These are phyloP conservation scores for Leishmania turanica DNA, from an alignment of 208 protist genomes.

Conservation along the genomic window DNA sequence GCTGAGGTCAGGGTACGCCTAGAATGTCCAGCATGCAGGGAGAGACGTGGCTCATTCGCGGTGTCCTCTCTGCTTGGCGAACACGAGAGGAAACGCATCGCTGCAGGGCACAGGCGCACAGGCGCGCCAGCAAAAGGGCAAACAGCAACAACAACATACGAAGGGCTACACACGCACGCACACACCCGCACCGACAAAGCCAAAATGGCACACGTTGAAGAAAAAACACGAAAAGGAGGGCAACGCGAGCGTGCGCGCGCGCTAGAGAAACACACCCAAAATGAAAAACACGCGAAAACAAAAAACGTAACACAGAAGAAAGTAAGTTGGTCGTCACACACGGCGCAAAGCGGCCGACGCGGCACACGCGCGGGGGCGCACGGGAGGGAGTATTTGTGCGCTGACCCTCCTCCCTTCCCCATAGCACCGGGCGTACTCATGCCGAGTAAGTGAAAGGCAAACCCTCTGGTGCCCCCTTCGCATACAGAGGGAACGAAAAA, in stretches of 20 bases:
- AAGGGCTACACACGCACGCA: too few relatives aligned
- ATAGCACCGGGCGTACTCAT: background rate
- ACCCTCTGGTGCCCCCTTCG: background rate
- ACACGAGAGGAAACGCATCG: background rate
- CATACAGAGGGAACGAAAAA: background rate
- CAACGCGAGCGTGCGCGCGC: too few relatives aligned
- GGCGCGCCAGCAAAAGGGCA: background rate
- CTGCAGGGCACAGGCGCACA: background rate
- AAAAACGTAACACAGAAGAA: background rate
- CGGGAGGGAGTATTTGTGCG: too few relatives aligned
- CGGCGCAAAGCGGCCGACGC: background rate
- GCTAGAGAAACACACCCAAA: too few relatives aligned
- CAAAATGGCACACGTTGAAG: too few relatives aligned
- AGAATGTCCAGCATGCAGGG: background rate
- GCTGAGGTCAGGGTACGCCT: background rate
- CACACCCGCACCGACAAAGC: too few relatives aligned
- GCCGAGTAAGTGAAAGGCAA: background rate
- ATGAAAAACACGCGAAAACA: too few relatives aligned
- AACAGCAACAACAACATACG: background rate
- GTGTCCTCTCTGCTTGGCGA: background rate
- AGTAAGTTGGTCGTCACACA: too few relatives aligned
- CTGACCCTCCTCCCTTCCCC: background rate
- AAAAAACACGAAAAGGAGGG: too few relatives aligned
- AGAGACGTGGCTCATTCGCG: background rate
- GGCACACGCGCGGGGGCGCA: background rate